phyloP scores from a whole-genome alignment of 2,329 filamentous ascomycete species.

The Aureobasidium lini region DNA sequence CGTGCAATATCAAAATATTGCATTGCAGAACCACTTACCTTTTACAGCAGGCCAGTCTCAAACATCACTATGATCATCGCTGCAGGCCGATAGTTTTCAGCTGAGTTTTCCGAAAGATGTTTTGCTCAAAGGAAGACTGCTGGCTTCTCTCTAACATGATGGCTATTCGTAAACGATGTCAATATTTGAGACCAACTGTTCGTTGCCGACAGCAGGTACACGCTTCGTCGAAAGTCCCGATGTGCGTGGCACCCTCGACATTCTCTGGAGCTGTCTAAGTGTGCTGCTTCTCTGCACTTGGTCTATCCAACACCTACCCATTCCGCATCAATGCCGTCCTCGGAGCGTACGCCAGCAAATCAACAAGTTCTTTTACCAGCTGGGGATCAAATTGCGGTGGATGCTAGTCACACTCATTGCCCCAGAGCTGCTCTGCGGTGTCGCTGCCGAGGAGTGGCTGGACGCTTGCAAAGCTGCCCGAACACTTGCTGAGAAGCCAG shows the following conservation, averaged over 20 bases:
- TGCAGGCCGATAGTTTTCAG: neutral
- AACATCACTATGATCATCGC: neutral
- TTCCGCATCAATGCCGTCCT: constrained; percentile 1
- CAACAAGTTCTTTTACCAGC: neutral
- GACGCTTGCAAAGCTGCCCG: neutral
- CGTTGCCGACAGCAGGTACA: neutral
- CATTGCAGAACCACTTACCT: neutral
- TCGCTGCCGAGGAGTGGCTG: constrained; percentile 3
- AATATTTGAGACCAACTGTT: neutral
- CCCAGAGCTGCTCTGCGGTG: neutral
- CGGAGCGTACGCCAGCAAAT: neutral
- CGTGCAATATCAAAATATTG: neutral
- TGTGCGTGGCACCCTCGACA: constrained; percentile 8
- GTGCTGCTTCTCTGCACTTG: constrained; percentile 7
- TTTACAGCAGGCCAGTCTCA: neutral
- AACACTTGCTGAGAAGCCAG: neutral
- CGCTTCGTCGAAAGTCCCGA: neutral
- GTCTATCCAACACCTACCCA: neutral
- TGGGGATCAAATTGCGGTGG: neutral
- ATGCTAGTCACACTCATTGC: neutral
- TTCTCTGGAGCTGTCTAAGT: constrained; percentile 9
- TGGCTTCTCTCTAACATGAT: neutral
- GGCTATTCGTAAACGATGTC: neutral
- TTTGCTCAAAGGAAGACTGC: neutral
- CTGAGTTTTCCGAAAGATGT: neutral